Evolutionary conservation across 306 rosid species (phyloP), one percentile per base, ranked within the genome.

Genomic region (Vigna reflexopilosa): DNA sequence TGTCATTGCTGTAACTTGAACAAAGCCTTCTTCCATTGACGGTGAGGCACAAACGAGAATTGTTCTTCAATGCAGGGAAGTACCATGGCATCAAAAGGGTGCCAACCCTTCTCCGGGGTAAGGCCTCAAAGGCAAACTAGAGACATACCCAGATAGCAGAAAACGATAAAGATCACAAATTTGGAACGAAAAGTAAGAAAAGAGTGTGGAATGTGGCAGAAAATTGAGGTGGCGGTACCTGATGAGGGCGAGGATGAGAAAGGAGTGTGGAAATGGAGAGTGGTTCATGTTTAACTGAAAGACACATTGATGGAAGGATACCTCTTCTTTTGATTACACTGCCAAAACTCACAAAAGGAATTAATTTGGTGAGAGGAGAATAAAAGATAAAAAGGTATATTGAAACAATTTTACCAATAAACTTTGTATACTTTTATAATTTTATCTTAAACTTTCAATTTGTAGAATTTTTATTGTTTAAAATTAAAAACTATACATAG

Each of bases 1-100:
- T 77, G 55, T 57, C 61, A 42, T 66, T 78, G 80, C 61, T 83
- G 79, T 77, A 69, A 32, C 32, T 55, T 4, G 86, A 83, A 83
- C 82, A 83, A 67, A 59, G 40, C 56, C 73, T 77, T 75, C 79
- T 80, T 72, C 62, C 63, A 45, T 20, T 32, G 24, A 81, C 38
- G 45, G 49, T 83, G 74, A 52, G 87, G 81, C 42, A 72, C 76
- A 80, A 73, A 8, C 5, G 73, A 56, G 69, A 2, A 74, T 51
- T 51, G 22, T 14, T 61, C 22, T 40, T 78, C 24, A 71, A 57
- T 45, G 75, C 51, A 61, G 59, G 16, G n/a, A 48, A 76, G 72
- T 40, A 32, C 79, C 49, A 72, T 40, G 58, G 89, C 78, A 61
- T 12, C 64, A 70, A 71, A 82, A 58, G 17, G 59, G 81, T 50